Conservation (phyloP, 257 asterid genomes). For the Mentha longifolia region DNA sequence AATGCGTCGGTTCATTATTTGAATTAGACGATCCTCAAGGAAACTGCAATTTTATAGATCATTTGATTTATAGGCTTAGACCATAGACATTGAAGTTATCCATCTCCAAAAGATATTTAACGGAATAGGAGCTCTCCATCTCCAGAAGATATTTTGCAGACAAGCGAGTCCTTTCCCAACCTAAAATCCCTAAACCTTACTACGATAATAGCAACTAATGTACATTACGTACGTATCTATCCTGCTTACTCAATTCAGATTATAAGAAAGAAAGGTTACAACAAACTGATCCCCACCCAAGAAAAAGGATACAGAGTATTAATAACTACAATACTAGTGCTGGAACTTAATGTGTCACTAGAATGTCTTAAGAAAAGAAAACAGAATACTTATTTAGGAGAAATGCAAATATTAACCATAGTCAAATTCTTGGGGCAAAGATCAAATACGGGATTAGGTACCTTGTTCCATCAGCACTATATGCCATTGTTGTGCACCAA, state of each 20-base stretch:
- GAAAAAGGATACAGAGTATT: background rate
- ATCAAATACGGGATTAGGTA: slow-evolving; percentile 34
- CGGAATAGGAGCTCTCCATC: background rate
- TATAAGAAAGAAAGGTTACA: background rate
- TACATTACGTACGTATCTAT: background rate
- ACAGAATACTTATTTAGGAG: background rate
- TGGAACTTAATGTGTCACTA: slow-evolving; percentile 14
- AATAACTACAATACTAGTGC: background rate
- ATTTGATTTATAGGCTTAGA: background rate
- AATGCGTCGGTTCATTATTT: background rate
- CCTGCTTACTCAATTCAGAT: background rate
- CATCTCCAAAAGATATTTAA: background rate
- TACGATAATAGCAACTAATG: slow-evolving; percentile 19
- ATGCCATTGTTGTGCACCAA: slow-evolving; percentile 97
- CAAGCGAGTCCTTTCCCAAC: background rate
- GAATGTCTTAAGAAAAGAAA: background rate
- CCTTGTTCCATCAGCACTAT: slow-evolving; percentile 99
- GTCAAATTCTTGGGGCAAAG: slow-evolving; percentile 13
- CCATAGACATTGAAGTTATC: background rate
- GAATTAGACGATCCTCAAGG: background rate
- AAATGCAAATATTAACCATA: background rate
- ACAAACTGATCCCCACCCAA: background rate
- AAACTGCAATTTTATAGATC: background rate
- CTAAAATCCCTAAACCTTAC: slow-evolving; percentile 11
- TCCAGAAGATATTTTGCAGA: background rate